Evolutionary conservation across 176 grass and related monocot genomes (phyloP), one percentile per base, ranked within the genome.

Genomic region (Oryza longistaminata): DNA sequence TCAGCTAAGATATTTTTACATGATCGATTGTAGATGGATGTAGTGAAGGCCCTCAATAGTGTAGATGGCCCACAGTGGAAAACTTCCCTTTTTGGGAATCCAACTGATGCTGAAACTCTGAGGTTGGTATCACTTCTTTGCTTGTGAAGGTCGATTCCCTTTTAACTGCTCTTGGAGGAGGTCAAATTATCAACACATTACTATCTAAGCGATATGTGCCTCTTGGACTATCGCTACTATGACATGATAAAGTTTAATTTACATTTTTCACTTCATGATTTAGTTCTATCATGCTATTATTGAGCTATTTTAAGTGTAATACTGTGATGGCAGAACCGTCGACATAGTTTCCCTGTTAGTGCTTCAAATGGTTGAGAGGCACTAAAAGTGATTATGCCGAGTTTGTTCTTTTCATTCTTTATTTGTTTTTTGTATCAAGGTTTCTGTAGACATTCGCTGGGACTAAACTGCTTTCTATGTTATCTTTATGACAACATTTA

Each of bases 21-120:
- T 87, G 53, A 89, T 78, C 55, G 62, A 72, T 43, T 80, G 81
- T 79, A 97, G 96, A 88, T 95, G 85, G 93, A 98, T 80, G 91
- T 98, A 75, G 96, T 98, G 84, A 95, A 95, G 88, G 87, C 91
- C 50, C 84, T 98, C 77, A 98, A 98, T 61, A 89, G 71, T 92
- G 58, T 83, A 75, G 96, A 98, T 73, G 96, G 96, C 46, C 93
- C 93, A 90, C 96, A 98, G 83, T 98, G 96, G 96, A 98, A 92
- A 68, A 87, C 91, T 77, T 98, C 96, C 74, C 91, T 98, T 58
- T 98, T 95, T 78, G 96, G 96, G 72, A 98, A 93, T 91, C 96
- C 93, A 83, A 86, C 83, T 76, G 96, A 98, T 49, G 82, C 93
- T 85, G 96, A 98, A 92, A 98, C 96, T 69, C 81, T 85, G 80